Base-by-base conservation (phyloP, 257 asterid genomes). In the Jaltomata sinuosa region DNA sequence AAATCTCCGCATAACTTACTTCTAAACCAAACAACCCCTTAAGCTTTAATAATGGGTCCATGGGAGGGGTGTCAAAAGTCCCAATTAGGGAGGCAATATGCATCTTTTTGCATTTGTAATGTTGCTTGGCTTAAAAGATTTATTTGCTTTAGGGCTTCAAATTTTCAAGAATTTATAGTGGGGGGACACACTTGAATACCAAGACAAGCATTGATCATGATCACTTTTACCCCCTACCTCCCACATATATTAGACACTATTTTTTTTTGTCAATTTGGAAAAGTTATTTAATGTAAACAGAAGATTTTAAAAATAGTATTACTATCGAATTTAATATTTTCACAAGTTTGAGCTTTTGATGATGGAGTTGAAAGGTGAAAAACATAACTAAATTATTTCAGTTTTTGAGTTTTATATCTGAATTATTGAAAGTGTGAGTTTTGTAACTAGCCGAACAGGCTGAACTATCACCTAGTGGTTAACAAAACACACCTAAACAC, bases 71-170 rank as follows among this genome's bases (percentile, higher is more conserved):
- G 45, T 45, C 69, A 80, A 54, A 64, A 38, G 34, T 29, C 59
- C 62, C 54, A 32, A 65, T 34, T 65, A 31, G 27, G 87, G 82
- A 29, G 85, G 79, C 8, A 38, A 38, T 38, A 4, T 54, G 47
- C 7, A 29, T 36, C 62, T 25, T 64, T 71, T 77, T 68, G 69
- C 27, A 5, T 31, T 55, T 65, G 62, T 27, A 21, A 2, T 25
- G 14, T 85, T 87, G 68, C 89, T 87, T 87, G 81, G 77, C 88
- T 83, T 87, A 19, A 83, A 87, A 83, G 86, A 36, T 83, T 12
- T 69, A n/a, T 29, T 68, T 45, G 18, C 34, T 54, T 22, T 34
- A 29, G 47, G 49, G 25, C 74, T 55, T 74, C 80, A 45, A 52
- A n/a, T 31, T 59, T 55, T 38, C 57, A 62, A 77, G 8, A 62